phyloP scores from a whole-genome alignment of 108 stramenopile species.

The Nitzschia putrida region DNA sequence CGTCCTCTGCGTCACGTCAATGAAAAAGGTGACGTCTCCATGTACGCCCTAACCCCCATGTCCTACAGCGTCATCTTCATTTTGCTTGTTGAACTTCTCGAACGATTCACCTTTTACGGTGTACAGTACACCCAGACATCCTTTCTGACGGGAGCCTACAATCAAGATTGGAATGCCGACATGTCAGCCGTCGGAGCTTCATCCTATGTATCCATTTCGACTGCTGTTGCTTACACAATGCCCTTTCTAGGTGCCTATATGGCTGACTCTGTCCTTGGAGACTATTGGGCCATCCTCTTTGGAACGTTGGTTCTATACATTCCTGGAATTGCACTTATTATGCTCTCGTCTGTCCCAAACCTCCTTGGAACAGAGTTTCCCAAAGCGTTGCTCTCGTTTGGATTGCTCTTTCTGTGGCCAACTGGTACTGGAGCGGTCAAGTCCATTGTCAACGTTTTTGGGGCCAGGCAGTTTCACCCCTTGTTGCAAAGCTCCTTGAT shows the following conservation, averaged over 20 bases:
- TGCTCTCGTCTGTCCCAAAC: slow-evolving; percentile 65
- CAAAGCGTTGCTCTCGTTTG: slow-evolving; percentile 43
- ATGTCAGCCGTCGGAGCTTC: slow-evolving; percentile 66
- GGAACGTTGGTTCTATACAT: slow-evolving; percentile 68
- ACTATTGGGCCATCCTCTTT: slow-evolving; percentile 69
- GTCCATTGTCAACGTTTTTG: slow-evolving; percentile 84
- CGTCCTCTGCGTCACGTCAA: slow-evolving; percentile 66
- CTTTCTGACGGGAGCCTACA: slow-evolving; percentile 81
- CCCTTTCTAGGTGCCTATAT: slow-evolving; percentile 81
- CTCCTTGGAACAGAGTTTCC: slow-evolving; percentile 69
- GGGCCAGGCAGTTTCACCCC: slow-evolving; percentile 88
- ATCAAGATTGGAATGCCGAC: slow-evolving; percentile 74
- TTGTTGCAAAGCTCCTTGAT: slow-evolving; percentile 75
- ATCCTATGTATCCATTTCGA: slow-evolving; percentile 71
- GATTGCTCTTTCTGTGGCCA: slow-evolving; percentile 73
- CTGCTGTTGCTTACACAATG: slow-evolving; percentile 82
- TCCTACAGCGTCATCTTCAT: slow-evolving; percentile 70
- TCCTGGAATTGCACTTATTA: slow-evolving; percentile 75
- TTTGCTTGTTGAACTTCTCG: slow-evolving; percentile 77
- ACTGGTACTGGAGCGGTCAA: slow-evolving; percentile 87
- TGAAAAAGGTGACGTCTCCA: slow-evolving; percentile 47
- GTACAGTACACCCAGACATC: slow-evolving; percentile 83
- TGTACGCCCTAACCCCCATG: slow-evolving; percentile 70
- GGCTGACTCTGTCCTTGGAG: slow-evolving; percentile 75
- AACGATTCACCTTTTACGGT: slow-evolving; percentile 83